These are phyloP conservation scores for Aurantiochytrium sp. DNA, from an alignment of 108 stramenopile species.

Conservation along the genomic window DNA sequence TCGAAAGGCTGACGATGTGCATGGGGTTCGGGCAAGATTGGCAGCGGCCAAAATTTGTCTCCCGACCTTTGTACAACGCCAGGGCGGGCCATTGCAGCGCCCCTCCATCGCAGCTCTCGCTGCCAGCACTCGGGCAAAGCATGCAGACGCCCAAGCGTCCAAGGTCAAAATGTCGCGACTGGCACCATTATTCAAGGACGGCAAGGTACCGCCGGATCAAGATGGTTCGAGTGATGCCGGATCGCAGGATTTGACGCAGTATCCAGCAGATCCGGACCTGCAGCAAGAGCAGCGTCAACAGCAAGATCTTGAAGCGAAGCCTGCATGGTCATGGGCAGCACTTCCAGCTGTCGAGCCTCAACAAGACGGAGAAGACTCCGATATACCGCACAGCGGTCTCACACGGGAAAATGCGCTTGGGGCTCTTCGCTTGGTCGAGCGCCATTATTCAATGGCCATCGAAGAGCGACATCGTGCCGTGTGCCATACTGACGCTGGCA, in stretches of 20 bases:
- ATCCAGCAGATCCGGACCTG: too few relatives aligned
- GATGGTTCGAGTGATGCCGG: too few relatives aligned
- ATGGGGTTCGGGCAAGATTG: background rate
- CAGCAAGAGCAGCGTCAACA: too few relatives aligned
- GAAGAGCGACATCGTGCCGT: background rate
- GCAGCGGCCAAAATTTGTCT: background rate
- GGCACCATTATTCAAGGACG: too few relatives aligned
- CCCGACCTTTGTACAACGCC: background rate
- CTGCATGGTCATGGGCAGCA: too few relatives aligned
- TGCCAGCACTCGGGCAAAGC: background rate
- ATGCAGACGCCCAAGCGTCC: too few relatives aligned
- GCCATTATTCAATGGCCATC: background rate
- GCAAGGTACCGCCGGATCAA: too few relatives aligned
- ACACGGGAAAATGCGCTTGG: background rate
- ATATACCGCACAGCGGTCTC: background rate
- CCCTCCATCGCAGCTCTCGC: background rate
- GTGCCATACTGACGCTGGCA: background rate
- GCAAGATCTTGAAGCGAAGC: too few relatives aligned
- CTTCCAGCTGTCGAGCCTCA: too few relatives aligned
- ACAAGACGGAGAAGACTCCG: too few relatives aligned
- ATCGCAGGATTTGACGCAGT: too few relatives aligned
- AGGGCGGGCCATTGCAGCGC: background rate
- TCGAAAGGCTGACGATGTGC: background rate
- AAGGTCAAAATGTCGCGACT: too few relatives aligned
- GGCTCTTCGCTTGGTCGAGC: background rate